Percentiles rank a stretch among this genome's conserved stretches.
These are phyloP conservation scores for Phaeophleospora eucalypticola DNA, from an alignment of 2,329 filamentous ascomycete genomes.

Conservation along the genomic window DNA sequence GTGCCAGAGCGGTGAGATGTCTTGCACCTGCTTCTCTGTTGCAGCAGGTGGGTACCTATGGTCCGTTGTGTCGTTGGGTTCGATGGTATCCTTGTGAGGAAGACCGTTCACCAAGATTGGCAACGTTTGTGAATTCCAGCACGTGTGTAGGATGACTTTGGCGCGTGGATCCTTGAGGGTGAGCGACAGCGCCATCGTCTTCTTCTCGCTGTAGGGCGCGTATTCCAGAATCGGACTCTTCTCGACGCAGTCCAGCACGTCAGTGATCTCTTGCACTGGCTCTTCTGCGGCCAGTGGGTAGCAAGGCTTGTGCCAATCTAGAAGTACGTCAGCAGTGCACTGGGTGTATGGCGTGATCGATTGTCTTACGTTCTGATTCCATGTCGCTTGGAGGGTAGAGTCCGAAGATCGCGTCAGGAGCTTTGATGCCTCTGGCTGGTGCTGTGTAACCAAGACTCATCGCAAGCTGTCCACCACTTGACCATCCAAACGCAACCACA, in stretches of 20 bases:
- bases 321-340: neutral
- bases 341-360: neutral
- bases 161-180: slow-evolving; percentile 5
- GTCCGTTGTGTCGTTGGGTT: no score
- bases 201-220: neutral
- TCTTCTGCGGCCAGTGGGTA: slow-evolving; percentile 3
- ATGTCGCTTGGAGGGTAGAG: slow-evolving; percentile 10
- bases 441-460: slow-evolving; percentile 6
- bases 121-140: slow-evolving; percentile 6
- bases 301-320: slow-evolving; percentile 2
- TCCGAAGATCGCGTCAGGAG: slow-evolving; percentile 6
- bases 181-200: neutral
- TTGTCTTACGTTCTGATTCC: neutral
- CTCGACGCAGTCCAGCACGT: slow-evolving; percentile 5
- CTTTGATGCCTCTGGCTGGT: neutral
- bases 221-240: slow-evolving; percentile 1
- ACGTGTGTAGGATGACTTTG: slow-evolving; percentile 6
- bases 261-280: neutral
- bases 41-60: neutral
- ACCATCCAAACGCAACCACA: slow-evolving; percentile 9
- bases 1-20: neutral
- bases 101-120: no score
- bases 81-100: no score
- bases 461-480: slow-evolving; percentile 8
- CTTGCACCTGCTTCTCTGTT: neutral